A percentile compares a stretch with the other conserved stretches of the same genome.
phyloP scores from a whole-genome alignment of 768 basidiomycete species.

The Agaricus sinodeliciosus region DNA sequence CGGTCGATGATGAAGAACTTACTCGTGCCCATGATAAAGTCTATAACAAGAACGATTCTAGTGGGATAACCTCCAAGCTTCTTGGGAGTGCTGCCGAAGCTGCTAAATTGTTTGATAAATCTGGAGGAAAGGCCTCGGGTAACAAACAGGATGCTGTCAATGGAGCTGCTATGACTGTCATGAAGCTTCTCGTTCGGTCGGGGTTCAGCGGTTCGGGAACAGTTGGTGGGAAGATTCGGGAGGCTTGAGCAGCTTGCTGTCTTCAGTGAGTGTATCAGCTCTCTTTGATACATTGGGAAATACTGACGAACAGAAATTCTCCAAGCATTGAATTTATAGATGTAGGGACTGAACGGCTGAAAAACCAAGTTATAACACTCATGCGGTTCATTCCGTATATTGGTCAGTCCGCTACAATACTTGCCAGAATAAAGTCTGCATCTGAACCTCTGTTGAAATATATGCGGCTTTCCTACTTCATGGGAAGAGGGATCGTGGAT shows the following conservation, averaged over 20 bases:
- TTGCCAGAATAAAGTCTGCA: no score
- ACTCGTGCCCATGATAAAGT: conserved; percentile 54
- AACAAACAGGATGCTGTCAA: conserved; percentile 83
- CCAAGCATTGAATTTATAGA: background rate
- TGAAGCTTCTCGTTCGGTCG: conserved; percentile 74
- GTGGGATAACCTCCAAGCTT: conserved; percentile 49
- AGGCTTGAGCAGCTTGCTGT: conserved; percentile 54
- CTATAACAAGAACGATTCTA: conserved; percentile 47
- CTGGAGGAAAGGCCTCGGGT: conserved; percentile 56
- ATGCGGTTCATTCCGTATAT: no score
- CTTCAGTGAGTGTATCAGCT: conserved; percentile 46
- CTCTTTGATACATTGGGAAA: background rate
- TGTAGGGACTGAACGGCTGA: no score
- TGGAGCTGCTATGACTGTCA: conserved; percentile 77
- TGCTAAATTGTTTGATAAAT: conserved; percentile 64
- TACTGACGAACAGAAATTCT: conserved; percentile 15
- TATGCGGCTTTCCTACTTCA: no score
- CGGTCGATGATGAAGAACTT: conserved; percentile 63
- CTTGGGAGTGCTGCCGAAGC: conserved; percentile 79
- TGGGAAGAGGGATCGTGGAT: no score
- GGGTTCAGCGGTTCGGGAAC: conserved; percentile 42
- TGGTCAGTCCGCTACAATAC: no score
- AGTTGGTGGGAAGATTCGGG: conserved; percentile 64
- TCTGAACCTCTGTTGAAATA: no score
- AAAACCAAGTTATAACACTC: no score